Base-by-base conservation (phyloP, 176 grass and related monocot genomes). In the Oryza officinalis region DNA sequence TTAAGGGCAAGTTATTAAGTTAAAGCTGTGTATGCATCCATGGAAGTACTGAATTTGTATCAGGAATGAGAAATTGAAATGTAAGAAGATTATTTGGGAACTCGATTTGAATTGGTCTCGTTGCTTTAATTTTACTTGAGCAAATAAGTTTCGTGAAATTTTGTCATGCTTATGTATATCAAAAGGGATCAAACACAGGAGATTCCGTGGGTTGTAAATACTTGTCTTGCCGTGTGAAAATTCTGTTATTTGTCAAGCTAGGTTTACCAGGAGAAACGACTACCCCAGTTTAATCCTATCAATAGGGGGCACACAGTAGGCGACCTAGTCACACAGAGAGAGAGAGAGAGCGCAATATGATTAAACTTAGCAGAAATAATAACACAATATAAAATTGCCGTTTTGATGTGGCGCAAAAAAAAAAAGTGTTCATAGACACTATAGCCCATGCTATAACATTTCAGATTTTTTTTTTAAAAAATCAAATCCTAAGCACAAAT, bases 151-250 rank as follows among this genome's bases (percentile, higher is more conserved):
- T 37, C 28, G 30, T 18, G 27, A 50, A 33, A 33, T 27, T 30
- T 10, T 25, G 5, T 15, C 18, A 14, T 45, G 6, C 23, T 25
- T 15, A 35, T 35, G 33, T 35, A 30, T 72, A 30, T 4, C 8
- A 35, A 6, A 8, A 45, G 25, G 12, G 27, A 65, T 18, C 30
- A 40, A 17, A 18, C 72, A 33, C 69, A 13, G 18, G 4, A 18
- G 47, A 18, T 52, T 4, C 1, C 6, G 1, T 22, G 18, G 5
- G 9, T 57, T 46, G 69, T 11, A 70, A 68, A 54, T 22, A 41
- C 81, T 3, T 69, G 8, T 28, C 49, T 86, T 80, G 57, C 76
- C 84, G 77, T 86, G 76, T 66, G 45, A 74, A 13, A 67, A 80
- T 31, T 66, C 59, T 74, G 41, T 66, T 60, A 41, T 26, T n/a